Evolutionary conservation across 768 basidiomycete genomes (phyloP).

Genomic region (Panaeolus papilionaceus): DNA sequence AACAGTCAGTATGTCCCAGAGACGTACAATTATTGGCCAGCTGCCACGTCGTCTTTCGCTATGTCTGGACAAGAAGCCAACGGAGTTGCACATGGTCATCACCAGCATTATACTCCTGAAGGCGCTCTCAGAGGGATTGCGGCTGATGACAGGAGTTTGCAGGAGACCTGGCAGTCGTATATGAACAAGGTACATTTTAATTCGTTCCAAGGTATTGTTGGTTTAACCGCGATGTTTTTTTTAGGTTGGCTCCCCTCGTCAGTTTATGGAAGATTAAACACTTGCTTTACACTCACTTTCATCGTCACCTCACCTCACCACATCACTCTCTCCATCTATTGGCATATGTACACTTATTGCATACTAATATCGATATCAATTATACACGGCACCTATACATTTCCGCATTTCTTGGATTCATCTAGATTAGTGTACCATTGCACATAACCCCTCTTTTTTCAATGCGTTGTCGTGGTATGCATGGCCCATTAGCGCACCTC

Average conservation of each 20-base stretch:
- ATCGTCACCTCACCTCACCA: conserved; percentile 12
- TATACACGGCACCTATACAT: background rate
- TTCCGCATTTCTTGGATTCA: conserved; percentile 22
- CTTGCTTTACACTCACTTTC: background rate
- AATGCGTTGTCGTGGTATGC: background rate
- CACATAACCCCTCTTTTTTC: background rate
- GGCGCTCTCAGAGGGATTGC: conserved; percentile 52
- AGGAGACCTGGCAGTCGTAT: conserved; percentile 77
- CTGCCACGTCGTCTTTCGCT: conserved; percentile 32
- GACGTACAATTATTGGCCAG: conserved; percentile 40
- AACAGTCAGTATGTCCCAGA: conserved; percentile 16
- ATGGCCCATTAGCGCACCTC: background rate
- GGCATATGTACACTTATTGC: background rate
- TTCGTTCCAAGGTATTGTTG: conserved; percentile 17
- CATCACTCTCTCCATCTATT: background rate
- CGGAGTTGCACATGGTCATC: conserved; percentile 27
- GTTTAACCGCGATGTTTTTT: conserved; percentile 5
- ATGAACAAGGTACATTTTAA: conserved; percentile 56
- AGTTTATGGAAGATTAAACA: conserved; percentile 45
- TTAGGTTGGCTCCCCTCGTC: conserved; percentile 50
- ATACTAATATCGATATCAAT: background rate
- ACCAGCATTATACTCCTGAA: conserved; percentile 54
- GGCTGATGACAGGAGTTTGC: conserved; percentile 60
- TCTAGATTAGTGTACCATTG: conserved; percentile 49
- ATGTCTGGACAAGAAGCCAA: conserved; percentile 29